phyloP scores from a whole-genome alignment of 345 rosid genomes.

The Syzygium aqueum region DNA sequence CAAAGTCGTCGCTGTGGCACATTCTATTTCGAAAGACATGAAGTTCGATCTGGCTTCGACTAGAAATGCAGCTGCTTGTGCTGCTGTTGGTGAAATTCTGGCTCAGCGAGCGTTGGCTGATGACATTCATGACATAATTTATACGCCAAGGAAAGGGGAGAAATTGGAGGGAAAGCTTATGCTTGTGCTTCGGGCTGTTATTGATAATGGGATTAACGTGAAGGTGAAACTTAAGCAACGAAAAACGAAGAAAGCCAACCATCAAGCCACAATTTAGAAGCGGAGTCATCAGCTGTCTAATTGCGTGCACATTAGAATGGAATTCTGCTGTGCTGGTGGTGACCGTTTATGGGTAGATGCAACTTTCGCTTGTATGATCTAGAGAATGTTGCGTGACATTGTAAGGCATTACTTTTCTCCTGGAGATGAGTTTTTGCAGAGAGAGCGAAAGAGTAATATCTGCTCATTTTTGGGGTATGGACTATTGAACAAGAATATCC shows the following conservation, averaged over 20 bases:
- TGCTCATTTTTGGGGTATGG: neutral
- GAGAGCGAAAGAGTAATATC: neutral
- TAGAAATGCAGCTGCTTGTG: conserved; percentile 58
- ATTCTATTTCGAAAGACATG: conserved; percentile 84
- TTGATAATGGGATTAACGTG: conserved; percentile 63
- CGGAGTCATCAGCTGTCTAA: neutral
- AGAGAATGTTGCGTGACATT: neutral
- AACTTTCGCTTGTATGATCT: neutral
- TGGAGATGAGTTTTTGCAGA: neutral
- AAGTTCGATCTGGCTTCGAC: conserved; percentile 73
- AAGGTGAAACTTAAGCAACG: conserved; percentile 79
- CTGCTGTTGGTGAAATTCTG: conserved; percentile 59
- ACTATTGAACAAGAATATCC: neutral
- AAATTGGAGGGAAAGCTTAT: conserved; percentile 70
- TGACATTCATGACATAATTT: conserved; percentile 62
- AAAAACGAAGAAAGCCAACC: conserved; percentile 22
- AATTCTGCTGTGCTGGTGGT: neutral
- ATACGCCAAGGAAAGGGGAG: conserved; percentile 82
- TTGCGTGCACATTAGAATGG: neutral
- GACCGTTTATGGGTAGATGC: neutral
- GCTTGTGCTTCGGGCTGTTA: conserved; percentile 66
- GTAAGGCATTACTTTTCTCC: neutral
- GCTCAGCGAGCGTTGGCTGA: conserved; percentile 76
- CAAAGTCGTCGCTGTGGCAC: conserved; percentile 81
- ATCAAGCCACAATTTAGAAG: neutral